These are phyloP conservation scores for Drechslerella dactyloides DNA, from an alignment of 2,329 filamentous ascomycete genomes.

Conservation along the genomic window DNA sequence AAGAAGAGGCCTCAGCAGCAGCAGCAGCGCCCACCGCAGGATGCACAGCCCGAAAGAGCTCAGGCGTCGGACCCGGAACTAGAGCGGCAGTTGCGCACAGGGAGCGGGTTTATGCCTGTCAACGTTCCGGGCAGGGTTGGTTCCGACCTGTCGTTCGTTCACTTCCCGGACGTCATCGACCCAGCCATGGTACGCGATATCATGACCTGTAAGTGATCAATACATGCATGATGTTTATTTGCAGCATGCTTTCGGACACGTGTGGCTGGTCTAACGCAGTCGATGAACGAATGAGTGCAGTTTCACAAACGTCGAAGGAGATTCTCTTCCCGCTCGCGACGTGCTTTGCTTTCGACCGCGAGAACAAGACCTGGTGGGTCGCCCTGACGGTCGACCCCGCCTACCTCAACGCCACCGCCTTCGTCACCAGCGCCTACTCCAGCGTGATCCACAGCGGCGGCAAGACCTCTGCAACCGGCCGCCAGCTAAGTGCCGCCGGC, in stretches of 20 bases:
- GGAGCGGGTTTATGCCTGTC: not conserved
- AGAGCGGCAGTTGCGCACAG: not conserved
- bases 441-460: constrained; percentile 51
- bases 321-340: constrained; percentile 57
- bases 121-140: constrained; percentile 37
- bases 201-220: constrained; percentile 55
- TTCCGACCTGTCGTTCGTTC: constrained; percentile 53
- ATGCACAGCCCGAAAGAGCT: not conserved
- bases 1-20: constrained; percentile 31
- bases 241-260: too few relatives aligned
- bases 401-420: constrained; percentile 58
- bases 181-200: constrained; percentile 53
- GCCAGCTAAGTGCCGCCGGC: constrained; percentile 20
- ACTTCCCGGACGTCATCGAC: constrained; percentile 56
- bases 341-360: constrained; percentile 56
- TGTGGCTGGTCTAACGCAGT: not conserved
- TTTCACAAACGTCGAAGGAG: constrained; percentile 56
- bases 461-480: too few relatives aligned
- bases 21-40: constrained; percentile 18
- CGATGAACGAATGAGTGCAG: constrained; percentile 53
- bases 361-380: constrained; percentile 55
- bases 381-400: constrained; percentile 57
- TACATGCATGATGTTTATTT: too few relatives aligned
- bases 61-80: not conserved
- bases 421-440: constrained; percentile 57